Percentiles rank a stretch among this genome's conserved stretches.
Evolutionary conservation across 2,329 filamentous ascomycete genomes (phyloP).

Genomic region (Nothophaeocryptopus gaeumannii): DNA sequence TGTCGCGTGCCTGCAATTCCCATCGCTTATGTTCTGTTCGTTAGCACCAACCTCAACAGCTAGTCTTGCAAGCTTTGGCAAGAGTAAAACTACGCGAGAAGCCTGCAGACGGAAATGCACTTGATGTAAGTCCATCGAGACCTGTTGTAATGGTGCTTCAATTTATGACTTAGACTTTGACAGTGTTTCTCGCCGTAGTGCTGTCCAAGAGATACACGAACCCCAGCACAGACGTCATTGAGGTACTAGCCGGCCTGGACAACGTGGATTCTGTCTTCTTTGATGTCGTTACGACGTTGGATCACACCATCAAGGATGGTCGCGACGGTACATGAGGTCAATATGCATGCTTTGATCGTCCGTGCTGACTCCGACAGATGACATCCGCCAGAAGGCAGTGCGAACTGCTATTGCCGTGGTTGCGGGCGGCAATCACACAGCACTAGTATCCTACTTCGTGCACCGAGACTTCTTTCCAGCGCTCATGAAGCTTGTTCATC

Average conservation of each 20-base stretch:
- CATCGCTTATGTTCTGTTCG: background rate
- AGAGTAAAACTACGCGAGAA: constrained; percentile 61
- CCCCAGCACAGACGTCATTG: constrained; percentile 91
- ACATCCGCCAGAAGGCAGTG: constrained; percentile 75
- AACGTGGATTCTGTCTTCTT: constrained; percentile 82
- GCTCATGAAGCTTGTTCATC: constrained; percentile 90
- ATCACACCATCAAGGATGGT: constrained; percentile 77
- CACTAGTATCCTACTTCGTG: constrained; percentile 89
- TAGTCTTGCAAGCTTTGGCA: constrained; percentile 71
- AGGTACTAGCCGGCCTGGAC: constrained; percentile 82
- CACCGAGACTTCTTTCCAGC: constrained; percentile 91
- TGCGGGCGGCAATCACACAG: constrained; percentile 93
- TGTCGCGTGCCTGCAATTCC: too few relatives aligned
- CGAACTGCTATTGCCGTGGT: constrained; percentile 78
- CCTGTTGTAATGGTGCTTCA: constrained; percentile 22
- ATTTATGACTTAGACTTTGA: constrained; percentile 70
- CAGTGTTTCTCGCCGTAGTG: constrained; percentile 77
- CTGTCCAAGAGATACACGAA: constrained; percentile 91
- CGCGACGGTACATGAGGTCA: constrained; percentile 56
- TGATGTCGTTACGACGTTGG: constrained; percentile 80
- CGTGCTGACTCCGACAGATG: constrained; percentile 50
- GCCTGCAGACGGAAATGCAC: constrained; percentile 70
- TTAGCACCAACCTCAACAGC: constrained; percentile 66
- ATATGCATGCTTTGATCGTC: too few relatives aligned
- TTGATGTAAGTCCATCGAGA: constrained; percentile 65